Base-by-base conservation (phyloP, 768 basidiomycete genomes). In the Lyophyllum shimeji region DNA sequence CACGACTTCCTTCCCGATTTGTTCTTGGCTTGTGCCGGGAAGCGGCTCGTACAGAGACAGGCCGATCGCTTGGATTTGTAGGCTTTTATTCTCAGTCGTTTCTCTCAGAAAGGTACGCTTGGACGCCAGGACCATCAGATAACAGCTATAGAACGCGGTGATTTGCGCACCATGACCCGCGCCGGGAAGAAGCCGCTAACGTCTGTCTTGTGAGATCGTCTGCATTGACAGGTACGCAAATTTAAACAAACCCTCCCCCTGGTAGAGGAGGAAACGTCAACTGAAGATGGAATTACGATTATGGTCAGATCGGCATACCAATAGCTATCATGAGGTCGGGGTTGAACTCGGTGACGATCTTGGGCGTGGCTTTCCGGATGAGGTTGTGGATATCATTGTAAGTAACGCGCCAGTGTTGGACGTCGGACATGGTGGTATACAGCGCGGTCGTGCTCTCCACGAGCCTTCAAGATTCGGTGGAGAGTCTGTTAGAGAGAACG, bases 1-100 rank as follows among this genome's bases (percentile, higher is more conserved):
- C 63, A 97, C 77, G 60, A 99, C 93, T 69, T 97, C 87, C 56
- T 76, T 81, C 47, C 91, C 91, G 49, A 94, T 80, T 68, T 87
- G 82, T 62, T 93, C 85, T 25, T 71, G 84, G 1, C 84, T 84
- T 3, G 84, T 82, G 17, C 87, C 92, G 5, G 86, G 86, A 17
- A 98, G 78, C 24, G 90, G 84, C 69, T 99, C 97, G 64, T 99
- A 99, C 2, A 99, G 79, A 5, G 94, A 95, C 29, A 99, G 83
- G 1, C 97, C 95, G 60, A 99, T 98, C 4, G 97, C 96, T 70
- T 95, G 92, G 60, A 98, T 97, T 46, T 93, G 90, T 50, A 98
- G 85, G 54, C 90, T 87, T 63, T 83, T 84, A 63, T 90, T 87
- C 25, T 79, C 80, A 1, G 82, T 77, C 17, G 81, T 71, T 66